Base-by-base conservation (phyloP, 2,329 filamentous ascomycete species). In the Colletotrichum sojae region DNA sequence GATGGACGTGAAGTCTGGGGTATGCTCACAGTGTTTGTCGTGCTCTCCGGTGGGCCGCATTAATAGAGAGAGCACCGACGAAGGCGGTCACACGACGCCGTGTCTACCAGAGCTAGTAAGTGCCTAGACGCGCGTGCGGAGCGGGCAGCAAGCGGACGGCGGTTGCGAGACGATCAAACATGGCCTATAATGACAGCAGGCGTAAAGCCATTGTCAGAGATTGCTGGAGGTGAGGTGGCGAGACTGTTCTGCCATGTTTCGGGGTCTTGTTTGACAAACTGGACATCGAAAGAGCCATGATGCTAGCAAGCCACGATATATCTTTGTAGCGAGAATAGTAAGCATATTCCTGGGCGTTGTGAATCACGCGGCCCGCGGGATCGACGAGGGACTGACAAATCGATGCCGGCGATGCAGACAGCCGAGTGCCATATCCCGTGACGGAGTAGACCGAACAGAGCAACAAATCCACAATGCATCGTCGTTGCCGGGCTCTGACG, bases 21-120 rank as follows among this genome's bases (percentile, higher is more conserved):
- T 18, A 46, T 13, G 18, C 13, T 9, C 27, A 15, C 36, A 25
- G 4, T 25, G 22, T 25, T n/a, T 27, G 45, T 56, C 54, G 27
- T 20, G 16, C 52, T 31, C 56, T 5, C 27, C 15, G 18, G 40
- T 52, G 25, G 16, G 48, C 55, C 55, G 63, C 63, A 61, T 66
- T 66, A 56, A 66, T 46, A n/a, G 31, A 36, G 10, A 36, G 39
- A 53, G 63, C 55, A 66, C 55, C 63, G 48, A 66, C 48, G 18
- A 54, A 46, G 56, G 63, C 63, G 53, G 65, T 59, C 53, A 58
- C 65, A 64, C 60, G 65, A 68, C 20, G 65, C 22, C 39, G 13
- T 40, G 48, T 31, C 60, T 25, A 25, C 22, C 22, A 25, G n/a
- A n/a, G n/a, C n/a, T 36, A 36, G 9, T 46, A 57, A 48, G 40